A percentile compares a stretch with the other conserved stretches of the same genome.
Conservation (phyloP, 345 rosid genomes). For the Mallotus nudiflorus region DNA sequence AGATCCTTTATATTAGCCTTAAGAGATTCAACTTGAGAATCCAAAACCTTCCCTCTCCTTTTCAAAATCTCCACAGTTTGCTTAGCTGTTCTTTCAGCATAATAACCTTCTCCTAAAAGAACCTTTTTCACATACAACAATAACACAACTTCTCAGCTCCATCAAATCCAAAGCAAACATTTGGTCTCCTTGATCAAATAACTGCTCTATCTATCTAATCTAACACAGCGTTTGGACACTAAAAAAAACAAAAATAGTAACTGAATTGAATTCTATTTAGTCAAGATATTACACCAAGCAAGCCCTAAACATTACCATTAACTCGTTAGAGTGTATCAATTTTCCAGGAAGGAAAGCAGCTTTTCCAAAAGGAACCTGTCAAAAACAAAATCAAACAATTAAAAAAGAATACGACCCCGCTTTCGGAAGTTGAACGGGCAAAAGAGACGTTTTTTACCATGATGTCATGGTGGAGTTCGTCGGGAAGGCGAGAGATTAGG, state of each 20-base stretch:
- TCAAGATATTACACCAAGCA: no score
- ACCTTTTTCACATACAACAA: constrained; percentile 38
- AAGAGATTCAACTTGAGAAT: constrained; percentile 56
- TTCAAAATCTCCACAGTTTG: constrained; percentile 75
- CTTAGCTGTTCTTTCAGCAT: constrained; percentile 69
- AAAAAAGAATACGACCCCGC: no score
- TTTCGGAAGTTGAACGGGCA: background rate
- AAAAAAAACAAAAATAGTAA: no score
- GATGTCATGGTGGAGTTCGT: constrained; percentile 75
- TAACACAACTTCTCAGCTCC: background rate
- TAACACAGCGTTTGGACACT: no score
- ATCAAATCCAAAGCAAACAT: background rate
- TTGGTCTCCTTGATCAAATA: no score
- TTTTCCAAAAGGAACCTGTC: constrained; percentile 82
- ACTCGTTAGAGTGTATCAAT: constrained; percentile 85
- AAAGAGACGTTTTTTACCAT: constrained; percentile 60
- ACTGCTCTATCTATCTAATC: no score
- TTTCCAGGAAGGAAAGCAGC: constrained; percentile 86
- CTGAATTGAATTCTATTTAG: no score
- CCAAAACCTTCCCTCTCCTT: constrained; percentile 73
- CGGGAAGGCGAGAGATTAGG: constrained; percentile 70
- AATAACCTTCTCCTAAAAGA: constrained; percentile 80
- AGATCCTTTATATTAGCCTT: constrained; percentile 75
- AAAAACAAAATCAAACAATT: background rate
- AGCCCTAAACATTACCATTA: constrained; percentile 43